phyloP scores from a whole-genome alignment of 179 eudicot genomes.

The Camellia oleifera region DNA sequence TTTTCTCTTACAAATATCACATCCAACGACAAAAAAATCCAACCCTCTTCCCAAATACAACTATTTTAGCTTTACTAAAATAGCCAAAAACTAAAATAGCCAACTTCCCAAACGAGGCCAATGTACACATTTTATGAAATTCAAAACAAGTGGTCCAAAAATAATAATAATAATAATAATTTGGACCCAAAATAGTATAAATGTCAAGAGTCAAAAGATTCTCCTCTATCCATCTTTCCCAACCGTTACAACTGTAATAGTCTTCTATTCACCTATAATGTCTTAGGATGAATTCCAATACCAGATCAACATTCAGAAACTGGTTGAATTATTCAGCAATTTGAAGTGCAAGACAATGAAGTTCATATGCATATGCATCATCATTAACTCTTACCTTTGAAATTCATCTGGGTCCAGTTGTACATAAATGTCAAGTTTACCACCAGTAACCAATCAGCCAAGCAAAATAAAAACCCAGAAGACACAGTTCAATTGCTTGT shows the following conservation, averaged over 20 bases:
- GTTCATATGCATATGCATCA: background rate
- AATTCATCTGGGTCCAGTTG: too few species aligned
- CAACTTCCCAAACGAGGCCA: too few species aligned
- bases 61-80: too few species aligned
- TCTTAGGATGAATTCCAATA: background rate
- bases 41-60: too few species aligned
- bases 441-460: background rate
- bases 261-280: background rate
- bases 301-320: background rate
- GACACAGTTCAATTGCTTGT: background rate
- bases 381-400: background rate
- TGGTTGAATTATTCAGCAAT: background rate
- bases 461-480: background rate
- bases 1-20: too few species aligned
- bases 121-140: too few species aligned
- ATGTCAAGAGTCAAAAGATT: too few species aligned
- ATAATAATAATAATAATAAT: too few species aligned
- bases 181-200: too few species aligned
- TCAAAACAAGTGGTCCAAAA: too few species aligned
- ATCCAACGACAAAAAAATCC: too few species aligned
- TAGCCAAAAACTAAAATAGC: too few species aligned
- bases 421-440: background rate
- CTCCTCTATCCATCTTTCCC: background rate
- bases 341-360: background rate
- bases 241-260: background rate